Base-by-base conservation (phyloP, 495 filamentous ascomycete species). In the Talaromyces thailandensis region DNA sequence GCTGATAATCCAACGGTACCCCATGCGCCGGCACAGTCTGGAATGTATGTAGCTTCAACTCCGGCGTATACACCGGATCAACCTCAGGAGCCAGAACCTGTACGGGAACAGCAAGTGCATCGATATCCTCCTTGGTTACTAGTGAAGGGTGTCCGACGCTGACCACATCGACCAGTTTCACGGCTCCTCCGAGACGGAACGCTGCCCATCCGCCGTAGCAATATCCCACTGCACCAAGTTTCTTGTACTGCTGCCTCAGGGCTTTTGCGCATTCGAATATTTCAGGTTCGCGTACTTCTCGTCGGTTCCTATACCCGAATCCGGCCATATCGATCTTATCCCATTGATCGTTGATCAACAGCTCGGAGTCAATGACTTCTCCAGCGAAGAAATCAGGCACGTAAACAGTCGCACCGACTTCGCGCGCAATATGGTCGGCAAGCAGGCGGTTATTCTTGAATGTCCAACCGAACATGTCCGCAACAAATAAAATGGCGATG, bases 131-230 rank as follows among this genome's bases (percentile, higher is more conserved):
- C 60, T 78, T 69, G 0, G 68, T 75, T 14, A 84, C 58, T 23
- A 76, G 65, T 8, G 75, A 79, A 1, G 85, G 85, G 69, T 88
- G 85, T 1, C 73, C 84, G 4, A 71, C 74, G 0, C 78, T 75
- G 29, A 86, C 73, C 56, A 70, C 77, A 64, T 86, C 82, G n/a
- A 88, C 76, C n/a, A 88, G 68, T 1, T 71, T 61, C 0, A 69
- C 71, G 24, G 65, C 61, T 53, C 74, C 71, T 5, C 76, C 81
- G 1, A 86, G 72, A 40, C 77, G 68, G 66, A 82, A 80, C 25
- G 76, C 74, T 0, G 76, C 83, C 83, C 83, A 86, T 1, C 82
- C 84, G 57, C 84, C 84, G 56, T 75, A 87, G 73, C 86, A 88
- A 68, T 79, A 87, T 4, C 85, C 84, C 21, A 87, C 69, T 2